phyloP scores from a whole-genome alignment of 2,329 filamentous ascomycete genomes.

The Aspergillus floridensis region DNA sequence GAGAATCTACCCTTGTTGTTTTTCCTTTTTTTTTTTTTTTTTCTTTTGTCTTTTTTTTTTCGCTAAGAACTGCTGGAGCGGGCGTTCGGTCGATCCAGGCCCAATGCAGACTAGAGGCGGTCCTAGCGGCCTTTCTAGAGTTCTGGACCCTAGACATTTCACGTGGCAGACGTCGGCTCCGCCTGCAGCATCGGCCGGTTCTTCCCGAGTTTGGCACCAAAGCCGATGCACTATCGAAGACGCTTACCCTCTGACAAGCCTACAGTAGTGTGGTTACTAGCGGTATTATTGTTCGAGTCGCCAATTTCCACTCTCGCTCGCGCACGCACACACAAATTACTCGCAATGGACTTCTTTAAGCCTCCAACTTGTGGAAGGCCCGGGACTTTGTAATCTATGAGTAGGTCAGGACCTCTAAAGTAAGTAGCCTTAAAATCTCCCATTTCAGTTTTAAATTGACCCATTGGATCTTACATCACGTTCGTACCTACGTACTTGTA shows the following conservation, averaged over 20 bases:
- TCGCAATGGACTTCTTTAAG: too few species aligned
- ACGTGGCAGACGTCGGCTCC: conserved; percentile 26
- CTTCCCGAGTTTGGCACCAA: conserved; percentile 31
- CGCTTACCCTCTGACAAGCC: conserved; percentile 11
- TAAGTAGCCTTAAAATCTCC: too few species aligned
- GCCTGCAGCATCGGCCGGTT: conserved; percentile 22
- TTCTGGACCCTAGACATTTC: conserved; percentile 26
- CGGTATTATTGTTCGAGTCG: not conserved
- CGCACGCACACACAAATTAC: too few species aligned
- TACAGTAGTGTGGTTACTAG: conserved; percentile 3
- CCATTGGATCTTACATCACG: not conserved
- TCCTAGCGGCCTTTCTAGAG: conserved; percentile 17
- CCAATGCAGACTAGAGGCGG: conserved; percentile 10
- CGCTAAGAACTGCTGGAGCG: conserved; percentile 26
- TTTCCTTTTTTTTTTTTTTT: not conserved
- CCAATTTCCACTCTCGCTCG: not conserved
- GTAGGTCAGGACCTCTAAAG: too few species aligned
- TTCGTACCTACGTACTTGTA: too few species aligned
- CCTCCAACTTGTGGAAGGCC: not conserved
- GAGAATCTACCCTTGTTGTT: not conserved
- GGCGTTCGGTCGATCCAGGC: conserved; percentile 16
- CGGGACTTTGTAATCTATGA: too few species aligned
- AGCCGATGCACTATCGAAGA: conserved; percentile 26
- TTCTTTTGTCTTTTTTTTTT: not conserved
- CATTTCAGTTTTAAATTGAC: not conserved